phyloP scores from a whole-genome alignment of 2,329 filamentous ascomycete species.

The Ophiostoma populinum region DNA sequence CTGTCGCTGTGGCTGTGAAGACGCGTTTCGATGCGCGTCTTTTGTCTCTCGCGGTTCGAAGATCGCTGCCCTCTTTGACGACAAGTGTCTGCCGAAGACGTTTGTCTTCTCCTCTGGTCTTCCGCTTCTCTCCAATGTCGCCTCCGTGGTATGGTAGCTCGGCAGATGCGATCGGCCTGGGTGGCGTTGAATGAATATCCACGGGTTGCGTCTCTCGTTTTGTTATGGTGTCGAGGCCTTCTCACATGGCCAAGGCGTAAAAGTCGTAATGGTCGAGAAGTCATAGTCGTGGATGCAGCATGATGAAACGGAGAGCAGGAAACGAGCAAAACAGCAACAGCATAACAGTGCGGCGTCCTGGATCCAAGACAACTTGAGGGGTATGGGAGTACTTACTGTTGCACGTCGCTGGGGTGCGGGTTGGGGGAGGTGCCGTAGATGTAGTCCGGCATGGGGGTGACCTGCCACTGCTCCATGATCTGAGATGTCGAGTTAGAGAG shows the following conservation, averaged over 20 bases:
- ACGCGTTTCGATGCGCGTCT: neutral
- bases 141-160: too few relatives aligned
- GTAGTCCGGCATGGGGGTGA: slow-evolving; percentile 42
- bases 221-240: neutral
- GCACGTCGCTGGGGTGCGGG: slow-evolving; percentile 37
- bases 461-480: slow-evolving; percentile 46
- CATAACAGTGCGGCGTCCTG: neutral
- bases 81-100: too few relatives aligned
- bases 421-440: slow-evolving; percentile 37
- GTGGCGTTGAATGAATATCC: too few relatives aligned
- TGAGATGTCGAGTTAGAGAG: slow-evolving; percentile 31
- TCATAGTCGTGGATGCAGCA: neutral
- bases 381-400: too few relatives aligned
- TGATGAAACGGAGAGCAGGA: neutral
- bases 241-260: too few relatives aligned
- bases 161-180: too few relatives aligned
- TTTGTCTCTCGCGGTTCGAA: too few relatives aligned
- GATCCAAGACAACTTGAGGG: slow-evolving; percentile 7
- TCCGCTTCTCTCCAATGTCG: too few relatives aligned
- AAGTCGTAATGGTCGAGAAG: too few relatives aligned
- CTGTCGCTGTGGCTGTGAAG: too few relatives aligned
- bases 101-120: too few relatives aligned
- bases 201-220: neutral
- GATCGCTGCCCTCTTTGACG: too few relatives aligned
- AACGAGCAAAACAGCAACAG: neutral